A percentile compares a stretch with the other conserved stretches of the same genome.
Conservation (phyloP, 176 grass and related monocot genomes). For the Oryza officinalis region DNA sequence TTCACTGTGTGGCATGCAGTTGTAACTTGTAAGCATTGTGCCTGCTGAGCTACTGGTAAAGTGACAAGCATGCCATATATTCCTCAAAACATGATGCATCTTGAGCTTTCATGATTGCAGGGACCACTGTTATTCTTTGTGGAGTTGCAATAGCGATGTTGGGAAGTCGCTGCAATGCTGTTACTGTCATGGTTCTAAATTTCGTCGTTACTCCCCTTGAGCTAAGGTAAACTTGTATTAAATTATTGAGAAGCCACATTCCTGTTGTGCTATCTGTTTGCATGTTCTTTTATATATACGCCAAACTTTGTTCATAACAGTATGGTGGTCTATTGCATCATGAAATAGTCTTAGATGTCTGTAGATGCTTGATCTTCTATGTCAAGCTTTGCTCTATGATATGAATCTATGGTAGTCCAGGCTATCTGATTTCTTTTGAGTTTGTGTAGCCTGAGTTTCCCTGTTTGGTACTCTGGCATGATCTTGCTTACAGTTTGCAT, state of each 20-base stretch:
- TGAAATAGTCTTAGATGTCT: background rate
- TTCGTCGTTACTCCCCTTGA: conserved; percentile 86
- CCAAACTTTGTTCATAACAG: background rate
- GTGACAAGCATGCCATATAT: background rate
- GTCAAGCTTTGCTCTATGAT: background rate
- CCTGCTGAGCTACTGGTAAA: background rate
- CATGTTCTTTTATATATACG: background rate
- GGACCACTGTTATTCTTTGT: conserved; percentile 88
- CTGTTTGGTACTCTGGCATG: background rate
- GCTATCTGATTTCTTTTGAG: background rate
- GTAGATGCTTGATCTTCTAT: background rate
- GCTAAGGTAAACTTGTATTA: conserved; percentile 57
- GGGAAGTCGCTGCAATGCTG: conserved; percentile 71
- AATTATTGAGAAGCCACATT: background rate
- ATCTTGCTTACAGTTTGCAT: background rate
- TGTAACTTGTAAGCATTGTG: background rate
- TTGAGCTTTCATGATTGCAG: conserved; percentile 42
- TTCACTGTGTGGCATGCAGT: background rate
- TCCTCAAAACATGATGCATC: conserved; percentile 20
- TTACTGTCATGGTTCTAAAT: conserved; percentile 80
- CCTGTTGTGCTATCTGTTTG: background rate
- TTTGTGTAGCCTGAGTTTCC: background rate
- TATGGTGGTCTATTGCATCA: background rate
- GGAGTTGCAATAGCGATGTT: conserved; percentile 73
- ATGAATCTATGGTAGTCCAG: background rate